Evolutionary conservation across 2,329 filamentous ascomycete species (phyloP), one percentile per base, ranked within the genome.

Genomic region (Scedosporium boydii): DNA sequence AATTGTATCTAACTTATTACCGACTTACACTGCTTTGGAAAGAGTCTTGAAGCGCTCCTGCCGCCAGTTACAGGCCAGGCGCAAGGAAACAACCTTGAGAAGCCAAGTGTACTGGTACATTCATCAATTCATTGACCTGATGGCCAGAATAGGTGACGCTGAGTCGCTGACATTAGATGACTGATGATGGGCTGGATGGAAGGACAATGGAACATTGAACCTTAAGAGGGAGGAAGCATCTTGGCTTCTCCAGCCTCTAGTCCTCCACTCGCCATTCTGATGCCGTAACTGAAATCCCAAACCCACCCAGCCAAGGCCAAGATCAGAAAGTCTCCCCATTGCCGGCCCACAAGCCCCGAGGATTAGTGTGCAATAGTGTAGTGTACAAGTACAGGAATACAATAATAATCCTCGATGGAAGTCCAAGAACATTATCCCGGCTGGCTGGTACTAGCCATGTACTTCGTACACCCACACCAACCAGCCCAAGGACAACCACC

Each of bases 281-380:
- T 55, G 51, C 18, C 51, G 51, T 55, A 55, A 55, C 51, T 55
- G 51, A 55, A 55, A 55, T 55, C 51, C 51, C 51, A 23, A 55
- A 55, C 12, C 51, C 7, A 7, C 21, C 51, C 23, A 29, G 51
- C 51, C 23, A 55, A 55, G 51, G 18, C 51, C 23, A 14, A 55
- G 34, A 38, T 23, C 23, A 14, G 29, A 55, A 55, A 55, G 51
- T 55, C 51, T 27, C 18, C 51, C 23, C 51, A 55, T 55, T 27
- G 10, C 3, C 9, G 23, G 51, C 23, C 51, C 51, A 27, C 44
- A 48, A 21, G 9, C 16, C 16, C 44, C 18, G 16, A 14, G 44
- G 9, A 48, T n/a, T 48, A 48, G n/a, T 48, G 34, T 38, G 4
- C 34, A 38, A 38, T 38, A 38, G 34, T 14, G 34, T 38, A 38